Evolutionary conservation across 768 basidiomycete genomes (phyloP).

Genomic region (Boletus rubroflammeus): DNA sequence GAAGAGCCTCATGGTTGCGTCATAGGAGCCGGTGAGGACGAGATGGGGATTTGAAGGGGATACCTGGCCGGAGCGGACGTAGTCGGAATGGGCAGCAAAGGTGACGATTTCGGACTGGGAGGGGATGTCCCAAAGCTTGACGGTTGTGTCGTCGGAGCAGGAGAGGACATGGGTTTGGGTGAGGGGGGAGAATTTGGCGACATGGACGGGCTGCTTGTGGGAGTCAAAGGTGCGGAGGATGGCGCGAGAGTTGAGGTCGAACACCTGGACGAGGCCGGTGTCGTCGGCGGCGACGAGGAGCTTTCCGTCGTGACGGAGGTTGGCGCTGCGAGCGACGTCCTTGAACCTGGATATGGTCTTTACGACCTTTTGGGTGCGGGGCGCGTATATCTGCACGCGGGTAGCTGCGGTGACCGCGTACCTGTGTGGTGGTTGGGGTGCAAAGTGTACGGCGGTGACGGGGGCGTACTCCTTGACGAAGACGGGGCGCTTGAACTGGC

Average conservation of each 20-base stretch:
- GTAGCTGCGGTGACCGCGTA: constrained; percentile 96
- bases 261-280: constrained; percentile 87
- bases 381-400: constrained; percentile 92
- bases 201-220: constrained; percentile 96
- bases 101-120: constrained; percentile 77
- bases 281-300: constrained; percentile 95
- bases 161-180: constrained; percentile 84
- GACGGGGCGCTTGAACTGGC: constrained; percentile 83
- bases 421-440: constrained; percentile 80
- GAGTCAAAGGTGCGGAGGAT: constrained; percentile 89
- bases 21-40: constrained; percentile 91
- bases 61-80: constrained; percentile 90
- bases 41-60: constrained; percentile 79
- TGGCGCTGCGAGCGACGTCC: constrained; percentile 87
- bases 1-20: constrained; percentile 83
- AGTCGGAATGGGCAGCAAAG: constrained; percentile 87
- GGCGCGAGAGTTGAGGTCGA: constrained; percentile 90
- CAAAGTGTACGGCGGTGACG: constrained; percentile 92
- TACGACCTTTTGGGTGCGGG: constrained; percentile 91
- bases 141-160: constrained; percentile 94
- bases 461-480: constrained; percentile 98
- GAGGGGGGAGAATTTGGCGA: constrained; percentile 84
- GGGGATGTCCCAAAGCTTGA: constrained; percentile 92
- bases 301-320: constrained; percentile 90
- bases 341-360: constrained; percentile 98